Base-by-base conservation (phyloP, 2,329 filamentous ascomycete genomes). In the Emergomyces orientalis region DNA sequence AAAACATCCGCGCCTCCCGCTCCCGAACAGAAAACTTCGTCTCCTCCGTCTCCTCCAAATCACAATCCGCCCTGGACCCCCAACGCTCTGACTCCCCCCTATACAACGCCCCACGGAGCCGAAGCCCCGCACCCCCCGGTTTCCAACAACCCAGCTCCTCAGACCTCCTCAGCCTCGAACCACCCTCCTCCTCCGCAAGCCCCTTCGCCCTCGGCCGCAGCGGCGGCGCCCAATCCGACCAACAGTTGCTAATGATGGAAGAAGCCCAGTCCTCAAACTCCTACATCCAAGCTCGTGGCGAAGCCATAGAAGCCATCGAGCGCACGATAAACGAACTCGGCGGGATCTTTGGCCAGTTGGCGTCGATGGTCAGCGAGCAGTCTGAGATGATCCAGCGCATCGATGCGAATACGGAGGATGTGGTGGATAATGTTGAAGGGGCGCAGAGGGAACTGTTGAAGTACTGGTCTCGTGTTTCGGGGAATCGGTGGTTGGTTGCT, bases 371-470 rank as follows among this genome's bases (percentile, higher is more conserved):
- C 37, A 91, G 89, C 62, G 93, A 99, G 75, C 94, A 99, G 78
- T 91, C 90, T 65, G 94, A 97, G 77, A 96, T 96, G 88, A 96
- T 99, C 67, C 91, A 97, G 77, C 84, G 93, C 59, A 97, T 97
- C 72, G 93, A 97, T 71, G 93, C 93, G 67, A 97, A 97, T 75
- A 97, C 93, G 1, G 94, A 99, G 72, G 92, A 97, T 70, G 91
- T 99, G 6, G 93, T 99, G 62, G 93, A 97, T 72, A 99, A 99
- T 70, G 93, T 99, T n/a, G 86, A 96, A 72, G 94, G 94, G 22
- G 94, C 94, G 6, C 94, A 99, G 74, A 84, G 92, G 66, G 93
- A 99, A 77, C 75, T 99, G 71, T 85, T 99, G 78, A 97, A 97
- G 76, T 99, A 97, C 77, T 99, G 94, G 93, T 88, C 86, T 34